phyloP scores from a whole-genome alignment of 371 early-diverging fungal species.

The Apophysomyces elegans region DNA sequence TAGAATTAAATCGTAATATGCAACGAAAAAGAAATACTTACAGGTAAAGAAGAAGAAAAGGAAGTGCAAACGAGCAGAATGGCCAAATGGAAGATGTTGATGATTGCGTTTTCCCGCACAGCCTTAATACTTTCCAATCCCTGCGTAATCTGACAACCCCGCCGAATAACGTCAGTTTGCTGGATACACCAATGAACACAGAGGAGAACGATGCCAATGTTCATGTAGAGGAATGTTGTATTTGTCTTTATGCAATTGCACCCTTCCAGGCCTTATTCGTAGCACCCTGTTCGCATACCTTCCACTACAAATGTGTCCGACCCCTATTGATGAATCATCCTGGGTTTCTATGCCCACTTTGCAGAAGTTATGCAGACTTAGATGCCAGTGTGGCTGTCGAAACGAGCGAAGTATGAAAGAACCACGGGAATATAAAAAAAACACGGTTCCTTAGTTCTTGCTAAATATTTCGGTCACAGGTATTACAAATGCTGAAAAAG shows the following conservation, averaged over 20 bases:
- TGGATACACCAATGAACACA: slow-evolving; percentile 27
- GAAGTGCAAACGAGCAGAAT: background rate
- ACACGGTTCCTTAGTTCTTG: background rate
- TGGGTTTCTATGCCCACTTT: slow-evolving; percentile 92
- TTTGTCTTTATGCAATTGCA: slow-evolving; percentile 85
- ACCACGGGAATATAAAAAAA: background rate
- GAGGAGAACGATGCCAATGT: slow-evolving; percentile 12
- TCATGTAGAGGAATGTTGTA: slow-evolving; percentile 81
- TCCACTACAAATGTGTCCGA: slow-evolving; percentile 90
- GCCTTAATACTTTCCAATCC: slow-evolving; percentile 41
- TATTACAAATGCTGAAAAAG: slow-evolving; percentile 8
- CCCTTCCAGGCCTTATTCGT: slow-evolving; percentile 92
- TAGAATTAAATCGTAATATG: slow-evolving; percentile 26
- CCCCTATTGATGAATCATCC: slow-evolving; percentile 58
- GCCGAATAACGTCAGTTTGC: slow-evolving; percentile 36
- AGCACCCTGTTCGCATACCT: slow-evolving; percentile 91
- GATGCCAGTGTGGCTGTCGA: slow-evolving; percentile 73
- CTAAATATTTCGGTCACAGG: background rate
- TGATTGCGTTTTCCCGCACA: slow-evolving; percentile 16
- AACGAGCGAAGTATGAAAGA: slow-evolving; percentile 22
- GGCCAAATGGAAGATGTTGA: background rate
- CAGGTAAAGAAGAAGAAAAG: slow-evolving; percentile 21
- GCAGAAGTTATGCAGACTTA: slow-evolving; percentile 88
- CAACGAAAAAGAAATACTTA: slow-evolving; percentile 27
- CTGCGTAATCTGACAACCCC: slow-evolving; percentile 42